These are phyloP conservation scores for Cladosporium phlei DNA, from an alignment of 2,329 filamentous ascomycete genomes.

Conservation along the genomic window DNA sequence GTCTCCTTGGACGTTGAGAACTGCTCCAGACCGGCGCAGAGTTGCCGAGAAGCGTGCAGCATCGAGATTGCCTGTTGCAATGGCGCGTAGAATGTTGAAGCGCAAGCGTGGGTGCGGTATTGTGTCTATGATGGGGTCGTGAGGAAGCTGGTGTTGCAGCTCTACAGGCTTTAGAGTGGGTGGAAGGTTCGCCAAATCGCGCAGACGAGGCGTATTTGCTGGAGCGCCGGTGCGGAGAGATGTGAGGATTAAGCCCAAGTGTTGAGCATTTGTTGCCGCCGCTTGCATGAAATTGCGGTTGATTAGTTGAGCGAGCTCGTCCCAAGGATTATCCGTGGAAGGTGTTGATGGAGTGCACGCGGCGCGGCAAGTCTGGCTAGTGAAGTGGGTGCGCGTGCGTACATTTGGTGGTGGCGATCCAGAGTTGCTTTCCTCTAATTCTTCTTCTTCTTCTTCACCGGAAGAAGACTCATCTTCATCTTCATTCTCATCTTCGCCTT, in stretches of 20 bases:
- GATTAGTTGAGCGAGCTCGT: constrained; percentile 29
- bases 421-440: constrained; percentile 7
- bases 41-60: constrained; percentile 20
- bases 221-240: constrained; percentile 19
- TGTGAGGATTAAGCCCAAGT: constrained; percentile 19
- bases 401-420: background rate
- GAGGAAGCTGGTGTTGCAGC: constrained; percentile 26
- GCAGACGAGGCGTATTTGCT: constrained; percentile 17
- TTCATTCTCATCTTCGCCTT: background rate
- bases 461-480: background rate
- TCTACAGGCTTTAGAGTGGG: constrained; percentile 23
- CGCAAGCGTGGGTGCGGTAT: constrained; percentile 27
- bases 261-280: constrained; percentile 22
- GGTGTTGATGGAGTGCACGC: constrained; percentile 5
- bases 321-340: constrained; percentile 19
- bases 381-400: background rate
- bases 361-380: background rate
- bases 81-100: constrained; percentile 27
- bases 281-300: constrained; percentile 29
- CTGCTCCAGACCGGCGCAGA: constrained; percentile 25
- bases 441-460: background rate
- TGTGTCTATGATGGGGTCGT: constrained; percentile 28
- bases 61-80: constrained; percentile 23
- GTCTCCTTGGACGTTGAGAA: constrained; percentile 21
- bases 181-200: constrained; percentile 13